Evolutionary conservation across 176 grass and related monocot genomes (phyloP), one percentile per base, ranked within the genome.

Genomic region (Oryza officinalis): DNA sequence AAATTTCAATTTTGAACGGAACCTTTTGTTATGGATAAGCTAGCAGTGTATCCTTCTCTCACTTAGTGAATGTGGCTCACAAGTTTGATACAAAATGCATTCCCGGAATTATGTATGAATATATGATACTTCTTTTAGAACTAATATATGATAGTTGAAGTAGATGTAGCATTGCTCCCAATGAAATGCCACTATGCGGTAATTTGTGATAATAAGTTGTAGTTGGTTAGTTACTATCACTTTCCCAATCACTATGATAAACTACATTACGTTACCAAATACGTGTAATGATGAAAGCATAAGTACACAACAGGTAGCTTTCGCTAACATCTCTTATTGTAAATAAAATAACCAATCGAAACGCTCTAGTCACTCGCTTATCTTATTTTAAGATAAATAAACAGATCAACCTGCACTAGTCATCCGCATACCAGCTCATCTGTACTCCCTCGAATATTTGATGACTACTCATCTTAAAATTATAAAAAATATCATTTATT

Each of bases 221-320:
- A 49, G 59, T 80, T 86, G 69, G 14, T 40, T 12, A 28, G 60
- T 86, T 67, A 74, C 77, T 74, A 57, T 67, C 69, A 31, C 43
- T 52, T n/a, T 31, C 23, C 11, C 40, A 80, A 41, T 38, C 77
- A 65, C 67, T 52, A 41, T 8, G 44, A 3, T 17, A 80, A 57
- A 43, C 27, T 45, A 54, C 64, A 33, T 1, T n/a, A 22, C 37
- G 27, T 32, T 72, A n/a, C 54, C 54, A 17, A 59, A 59, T 22
- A 38, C 43, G 37, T 38, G 37, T 38, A 38, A 9, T n/a, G 25
- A 40, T 23, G 2, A 18, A 54, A 80, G 57, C 10, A 60, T 60
- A 60, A 23, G 0, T 60, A 60, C 0, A 2, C 6, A 22, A 67
- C 4, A 25, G 1, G 5, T 25, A 66, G 37, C 9, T 28, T 54